phyloP scores from a whole-genome alignment of 108 stramenopile species.

The Mayamaea pseudoterrestris region DNA sequence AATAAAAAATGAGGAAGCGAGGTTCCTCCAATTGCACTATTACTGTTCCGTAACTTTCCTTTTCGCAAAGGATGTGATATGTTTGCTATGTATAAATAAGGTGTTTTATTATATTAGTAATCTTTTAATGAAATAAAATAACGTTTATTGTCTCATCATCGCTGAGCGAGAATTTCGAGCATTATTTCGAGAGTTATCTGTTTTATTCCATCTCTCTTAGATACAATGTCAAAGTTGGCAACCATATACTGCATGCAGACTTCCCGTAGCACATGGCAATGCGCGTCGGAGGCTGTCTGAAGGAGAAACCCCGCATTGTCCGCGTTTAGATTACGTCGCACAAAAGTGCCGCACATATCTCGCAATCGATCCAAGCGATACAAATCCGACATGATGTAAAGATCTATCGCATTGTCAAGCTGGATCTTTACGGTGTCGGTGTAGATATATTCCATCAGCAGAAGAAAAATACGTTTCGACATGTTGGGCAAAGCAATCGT shows the following conservation, averaged over 20 bases:
- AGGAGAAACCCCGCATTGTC: constrained; percentile 84
- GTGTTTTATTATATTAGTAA: too few species aligned
- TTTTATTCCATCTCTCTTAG: constrained; percentile 90
- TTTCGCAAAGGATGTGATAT: too few species aligned
- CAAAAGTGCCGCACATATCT: constrained; percentile 87
- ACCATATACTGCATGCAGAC: constrained; percentile 86
- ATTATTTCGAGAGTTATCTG: constrained; percentile 81
- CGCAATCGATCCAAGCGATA: constrained; percentile 88
- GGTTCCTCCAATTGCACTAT: too few species aligned
- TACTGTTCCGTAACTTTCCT: too few species aligned
- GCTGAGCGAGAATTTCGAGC: constrained; percentile 72
- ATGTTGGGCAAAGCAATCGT: constrained; percentile 61
- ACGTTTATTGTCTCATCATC: too few species aligned
- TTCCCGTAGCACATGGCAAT: constrained; percentile 81
- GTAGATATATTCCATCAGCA: constrained; percentile 90
- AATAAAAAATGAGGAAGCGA: too few species aligned
- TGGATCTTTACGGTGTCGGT: constrained; percentile 85
- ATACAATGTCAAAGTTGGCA: constrained; percentile 88
- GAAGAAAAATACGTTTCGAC: constrained; percentile 67
- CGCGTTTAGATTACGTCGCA: constrained; percentile 73
- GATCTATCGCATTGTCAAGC: constrained; percentile 79
- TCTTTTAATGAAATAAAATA: not conserved
- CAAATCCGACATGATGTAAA: constrained; percentile 86
- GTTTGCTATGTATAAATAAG: too few species aligned
- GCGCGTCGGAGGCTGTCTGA: constrained; percentile 81